phyloP scores from a whole-genome alignment of 139 green algal species.

The Chlamydomonas incerta region DNA sequence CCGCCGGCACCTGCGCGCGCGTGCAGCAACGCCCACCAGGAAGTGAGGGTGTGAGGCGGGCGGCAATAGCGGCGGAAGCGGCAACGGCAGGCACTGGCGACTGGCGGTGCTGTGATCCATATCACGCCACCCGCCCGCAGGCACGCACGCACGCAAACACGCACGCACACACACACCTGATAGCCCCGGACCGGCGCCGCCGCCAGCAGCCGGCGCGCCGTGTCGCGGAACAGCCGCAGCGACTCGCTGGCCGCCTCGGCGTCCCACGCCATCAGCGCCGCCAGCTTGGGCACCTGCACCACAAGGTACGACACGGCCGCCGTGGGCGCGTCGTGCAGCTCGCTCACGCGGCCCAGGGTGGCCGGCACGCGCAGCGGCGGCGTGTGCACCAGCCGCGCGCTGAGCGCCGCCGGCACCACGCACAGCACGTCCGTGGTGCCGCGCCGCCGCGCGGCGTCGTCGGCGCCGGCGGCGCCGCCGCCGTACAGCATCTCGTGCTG shows the following conservation, averaged over 20 bases:
- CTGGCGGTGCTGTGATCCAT: no score
- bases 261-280: slow-evolving; percentile 23
- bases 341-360: not conserved
- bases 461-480: no score
- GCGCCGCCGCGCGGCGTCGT: no score
- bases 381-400: not conserved
- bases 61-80: no score
- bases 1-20: no score
- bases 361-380: slow-evolving; percentile 6
- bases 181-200: not conserved
- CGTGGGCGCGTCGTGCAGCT: slow-evolving; percentile 17
- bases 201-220: not conserved
- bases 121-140: not conserved
- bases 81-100: no score
- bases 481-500: no score
- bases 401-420: not conserved
- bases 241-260: not conserved
- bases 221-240: not conserved
- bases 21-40: no score
- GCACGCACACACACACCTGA: not conserved
- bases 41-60: no score
- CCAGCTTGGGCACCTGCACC: not conserved
- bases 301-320: slow-evolving; percentile 12
- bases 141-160: not conserved
- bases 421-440: not conserved